Conservation (phyloP, 352 stramenopile species). For the Aphanomyces astaci region DNA sequence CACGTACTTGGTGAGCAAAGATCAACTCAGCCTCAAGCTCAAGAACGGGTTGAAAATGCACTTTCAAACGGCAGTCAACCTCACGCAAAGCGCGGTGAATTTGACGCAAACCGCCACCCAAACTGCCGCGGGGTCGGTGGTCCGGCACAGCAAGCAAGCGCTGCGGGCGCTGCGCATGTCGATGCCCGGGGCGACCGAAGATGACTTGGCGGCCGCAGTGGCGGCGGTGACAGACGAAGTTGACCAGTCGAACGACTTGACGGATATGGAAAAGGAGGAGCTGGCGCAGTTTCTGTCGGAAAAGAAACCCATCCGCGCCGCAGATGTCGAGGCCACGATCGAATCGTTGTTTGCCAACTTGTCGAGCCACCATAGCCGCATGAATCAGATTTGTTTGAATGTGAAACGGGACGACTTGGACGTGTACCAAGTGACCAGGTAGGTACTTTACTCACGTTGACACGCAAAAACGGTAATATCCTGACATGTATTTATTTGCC, state of each 20-base stretch:
- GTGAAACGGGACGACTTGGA: slow-evolving; percentile 37
- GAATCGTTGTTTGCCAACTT: slow-evolving; percentile 35
- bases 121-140: background rate
- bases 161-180: background rate
- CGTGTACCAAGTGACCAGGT: slow-evolving; percentile 37
- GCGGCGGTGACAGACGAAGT: slow-evolving; percentile 25
- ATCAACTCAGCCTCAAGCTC: slow-evolving; percentile 29
- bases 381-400: slow-evolving; percentile 40
- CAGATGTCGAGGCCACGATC: slow-evolving; percentile 33
- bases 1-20: slow-evolving; percentile 48
- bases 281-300: slow-evolving; percentile 32
- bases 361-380: slow-evolving; percentile 44
- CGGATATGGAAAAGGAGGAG: slow-evolving; percentile 32
- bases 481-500: no score
- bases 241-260: slow-evolving; percentile 31
- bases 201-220: slow-evolving; percentile 20
- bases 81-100: background rate
- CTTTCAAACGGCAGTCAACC: slow-evolving; percentile 2
- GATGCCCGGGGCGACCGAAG: background rate
- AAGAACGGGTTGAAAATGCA: slow-evolving; percentile 19
- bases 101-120: slow-evolving; percentile 2
- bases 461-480: no score
- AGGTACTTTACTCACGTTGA: background rate
- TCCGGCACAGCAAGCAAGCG: background rate
- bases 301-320: slow-evolving; percentile 32